Conservation (phyloP, 2,329 filamentous ascomycete genomes). For the Sarocladium oryzae region DNA sequence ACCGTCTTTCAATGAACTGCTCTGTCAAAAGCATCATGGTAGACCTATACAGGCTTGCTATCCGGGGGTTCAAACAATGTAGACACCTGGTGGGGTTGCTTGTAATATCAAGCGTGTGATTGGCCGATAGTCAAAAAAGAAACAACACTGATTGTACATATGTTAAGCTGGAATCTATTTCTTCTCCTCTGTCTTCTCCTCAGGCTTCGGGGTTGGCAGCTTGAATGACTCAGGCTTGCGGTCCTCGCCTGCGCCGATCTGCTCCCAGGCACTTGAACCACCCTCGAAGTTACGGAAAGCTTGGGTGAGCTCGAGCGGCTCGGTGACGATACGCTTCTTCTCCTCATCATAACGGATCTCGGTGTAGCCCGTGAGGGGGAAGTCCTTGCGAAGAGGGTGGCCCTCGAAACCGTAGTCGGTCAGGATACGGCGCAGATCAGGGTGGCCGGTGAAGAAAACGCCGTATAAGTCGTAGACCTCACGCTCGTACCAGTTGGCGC, state of each 20-base stretch:
- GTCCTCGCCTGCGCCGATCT: constrained; percentile 62
- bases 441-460: constrained; percentile 93
- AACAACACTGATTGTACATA: constrained; percentile 23
- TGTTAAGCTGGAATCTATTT: constrained; percentile 53
- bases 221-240: constrained; percentile 84
- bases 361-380: constrained; percentile 95
- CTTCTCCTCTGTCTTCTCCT: constrained; percentile 89
- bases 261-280: constrained; percentile 66
- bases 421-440: constrained; percentile 95
- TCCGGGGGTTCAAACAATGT: too few relatives aligned
- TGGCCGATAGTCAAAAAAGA: constrained; percentile 12
- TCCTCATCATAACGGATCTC: constrained; percentile 98
- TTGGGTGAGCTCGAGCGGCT: constrained; percentile 95
- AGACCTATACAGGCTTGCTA: too few relatives aligned
- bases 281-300: constrained; percentile 98
- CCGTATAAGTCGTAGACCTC: constrained; percentile 98
- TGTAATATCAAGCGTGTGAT: constrained; percentile 10
- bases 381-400: constrained; percentile 95
- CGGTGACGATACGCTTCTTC: constrained; percentile 98
- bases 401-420: constrained; percentile 99
- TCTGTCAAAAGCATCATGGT: too few relatives aligned
- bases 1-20: too few relatives aligned
- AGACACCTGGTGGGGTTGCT: neutral
- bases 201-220: constrained; percentile 89
- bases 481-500: constrained; percentile 97